A percentile compares a stretch with the other conserved stretches of the same genome.
phyloP scores from a whole-genome alignment of 306 rosid species.

The Arachis stenosperma region DNA sequence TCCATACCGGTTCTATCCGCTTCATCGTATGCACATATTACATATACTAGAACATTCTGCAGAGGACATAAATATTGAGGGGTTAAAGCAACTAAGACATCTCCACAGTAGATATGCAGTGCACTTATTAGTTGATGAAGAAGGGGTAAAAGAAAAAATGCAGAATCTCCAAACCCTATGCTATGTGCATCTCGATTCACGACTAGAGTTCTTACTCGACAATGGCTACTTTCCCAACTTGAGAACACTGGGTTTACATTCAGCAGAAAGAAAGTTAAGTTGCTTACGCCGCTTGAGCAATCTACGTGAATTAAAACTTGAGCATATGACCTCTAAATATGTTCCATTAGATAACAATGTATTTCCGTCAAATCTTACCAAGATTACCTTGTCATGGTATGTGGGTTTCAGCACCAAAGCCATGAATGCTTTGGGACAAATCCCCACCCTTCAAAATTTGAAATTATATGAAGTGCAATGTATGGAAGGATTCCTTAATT shows the following conservation, averaged over 20 bases:
- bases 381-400: background rate
- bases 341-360: background rate
- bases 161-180: slow-evolving; percentile 9
- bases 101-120: background rate
- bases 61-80: background rate
- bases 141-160: background rate
- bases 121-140: background rate
- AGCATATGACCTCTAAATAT: too few relatives aligned
- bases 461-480: background rate
- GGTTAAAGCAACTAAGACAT: slow-evolving; percentile 8
- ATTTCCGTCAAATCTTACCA: slow-evolving; percentile 12
- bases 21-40: slow-evolving; percentile 1
- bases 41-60: background rate
- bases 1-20: background rate
- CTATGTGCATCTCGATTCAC: background rate
- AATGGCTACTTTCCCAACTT: background rate
- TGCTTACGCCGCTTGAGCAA: background rate
- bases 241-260: slow-evolving; percentile 25
- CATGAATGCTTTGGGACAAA: background rate
- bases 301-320: slow-evolving; percentile 1
- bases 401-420: background rate
- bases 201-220: background rate
- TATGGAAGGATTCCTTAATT: background rate
- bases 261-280: background rate
- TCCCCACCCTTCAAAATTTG: slow-evolving; percentile 25